phyloP scores from a whole-genome alignment of 140 eudicot genomes.

The Cichorium intybus region DNA sequence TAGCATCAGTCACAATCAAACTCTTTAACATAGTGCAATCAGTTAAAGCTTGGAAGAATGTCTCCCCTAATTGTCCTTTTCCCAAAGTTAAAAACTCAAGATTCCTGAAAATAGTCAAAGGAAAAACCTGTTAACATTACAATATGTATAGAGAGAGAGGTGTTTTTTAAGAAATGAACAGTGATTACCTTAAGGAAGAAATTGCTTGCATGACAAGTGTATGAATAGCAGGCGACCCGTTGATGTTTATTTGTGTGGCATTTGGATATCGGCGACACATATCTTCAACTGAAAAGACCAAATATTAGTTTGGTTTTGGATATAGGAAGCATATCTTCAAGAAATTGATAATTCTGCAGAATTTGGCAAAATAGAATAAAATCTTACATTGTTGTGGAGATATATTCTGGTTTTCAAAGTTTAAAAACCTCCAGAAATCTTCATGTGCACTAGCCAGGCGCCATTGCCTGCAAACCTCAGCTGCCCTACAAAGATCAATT shows the following conservation, averaged over 20 bases:
- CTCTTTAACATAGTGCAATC: conserved; percentile 73
- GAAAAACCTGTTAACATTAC: conserved; percentile 16
- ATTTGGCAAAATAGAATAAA: conserved; percentile 4
- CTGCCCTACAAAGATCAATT: conserved; percentile 78
- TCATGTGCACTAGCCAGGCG: conserved; percentile 89
- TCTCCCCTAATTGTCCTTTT: conserved; percentile 78
- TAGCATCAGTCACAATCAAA: conserved; percentile 73
- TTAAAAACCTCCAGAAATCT: conserved; percentile 85
- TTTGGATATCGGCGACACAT: conserved; percentile 92
- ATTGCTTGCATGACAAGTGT: conserved; percentile 77
- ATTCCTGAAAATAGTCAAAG: conserved; percentile 49
- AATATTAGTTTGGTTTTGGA: conserved; percentile 2
- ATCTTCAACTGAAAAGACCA: conserved; percentile 69
- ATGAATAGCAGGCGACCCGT: conserved; percentile 61
- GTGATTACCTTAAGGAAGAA: conserved; percentile 58
- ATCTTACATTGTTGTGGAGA: conserved; percentile 76
- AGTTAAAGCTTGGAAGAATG: conserved; percentile 72
- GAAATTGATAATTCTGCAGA: too few species aligned
- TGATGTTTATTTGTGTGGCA: conserved; percentile 72
- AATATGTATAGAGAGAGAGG: neutral
- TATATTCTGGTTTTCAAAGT: conserved; percentile 70
- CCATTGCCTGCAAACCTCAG: conserved; percentile 97
- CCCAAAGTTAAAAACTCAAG: conserved; percentile 82
- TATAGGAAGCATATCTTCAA: too few species aligned
- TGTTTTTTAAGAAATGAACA: conserved; percentile 1